These are phyloP conservation scores for Crithidia expoeki DNA, from an alignment of 208 protist genomes.

Conservation along the genomic window DNA sequence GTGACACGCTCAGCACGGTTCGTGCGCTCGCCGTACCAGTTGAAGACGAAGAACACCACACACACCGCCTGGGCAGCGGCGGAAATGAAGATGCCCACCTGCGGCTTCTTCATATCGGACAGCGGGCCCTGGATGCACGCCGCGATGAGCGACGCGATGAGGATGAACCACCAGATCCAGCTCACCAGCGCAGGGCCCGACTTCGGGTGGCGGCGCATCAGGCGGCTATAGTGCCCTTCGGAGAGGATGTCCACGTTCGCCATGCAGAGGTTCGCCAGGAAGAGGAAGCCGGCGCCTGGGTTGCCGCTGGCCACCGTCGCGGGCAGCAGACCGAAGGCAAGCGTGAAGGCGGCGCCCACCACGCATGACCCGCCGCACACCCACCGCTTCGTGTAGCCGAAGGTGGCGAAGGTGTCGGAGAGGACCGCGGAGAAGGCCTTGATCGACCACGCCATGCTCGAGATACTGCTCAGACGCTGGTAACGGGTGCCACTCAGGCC, in stretches of 20 bases:
- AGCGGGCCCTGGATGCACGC: too few species aligned
- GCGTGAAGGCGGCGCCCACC: conserved; percentile 37
- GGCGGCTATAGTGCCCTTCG: conserved; percentile 71
- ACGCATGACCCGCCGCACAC: conserved; percentile 47
- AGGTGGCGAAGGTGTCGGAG: conserved; percentile 68
- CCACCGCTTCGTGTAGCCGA: conserved; percentile 82
- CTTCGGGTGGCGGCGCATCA: conserved; percentile 49
- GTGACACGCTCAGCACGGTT: too few species aligned
- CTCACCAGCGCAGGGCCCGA: conserved; percentile 57
- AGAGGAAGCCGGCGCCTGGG: conserved; percentile 50
- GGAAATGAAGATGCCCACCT: too few species aligned
- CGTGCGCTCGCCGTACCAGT: too few species aligned
- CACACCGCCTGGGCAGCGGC: too few species aligned
- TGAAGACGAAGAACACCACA: too few species aligned
- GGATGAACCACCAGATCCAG: too few species aligned
- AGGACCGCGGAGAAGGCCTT: too few species aligned
- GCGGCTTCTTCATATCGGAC: too few species aligned
- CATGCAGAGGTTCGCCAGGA: conserved; percentile 55
- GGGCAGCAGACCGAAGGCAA: conserved; percentile 51
- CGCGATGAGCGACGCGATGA: too few species aligned
- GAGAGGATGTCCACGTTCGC: conserved; percentile 76
- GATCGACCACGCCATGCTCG: too few species aligned
- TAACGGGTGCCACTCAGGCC: conserved; percentile 47
- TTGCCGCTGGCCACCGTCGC: conserved; percentile 37
- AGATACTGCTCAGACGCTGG: conserved; percentile 54